These are phyloP conservation scores for Cladophialophora immunda DNA, from an alignment of 2,329 filamentous ascomycete species.

Conservation along the genomic window DNA sequence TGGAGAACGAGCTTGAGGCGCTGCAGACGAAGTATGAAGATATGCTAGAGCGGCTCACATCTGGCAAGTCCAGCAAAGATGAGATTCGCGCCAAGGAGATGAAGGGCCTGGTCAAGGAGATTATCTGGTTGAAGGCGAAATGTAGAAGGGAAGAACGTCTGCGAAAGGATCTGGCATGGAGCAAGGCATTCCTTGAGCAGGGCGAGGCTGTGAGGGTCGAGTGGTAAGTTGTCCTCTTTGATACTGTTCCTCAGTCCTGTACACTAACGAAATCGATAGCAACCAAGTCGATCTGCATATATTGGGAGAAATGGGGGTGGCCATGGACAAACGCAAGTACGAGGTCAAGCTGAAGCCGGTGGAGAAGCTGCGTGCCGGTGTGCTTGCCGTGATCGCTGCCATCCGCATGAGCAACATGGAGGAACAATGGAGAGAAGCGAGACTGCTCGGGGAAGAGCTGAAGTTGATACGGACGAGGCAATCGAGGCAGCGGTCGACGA, in stretches of 20 bases:
- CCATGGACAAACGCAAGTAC: constrained; percentile 48
- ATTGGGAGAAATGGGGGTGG: constrained; percentile 81
- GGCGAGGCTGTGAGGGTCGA: constrained; percentile 70
- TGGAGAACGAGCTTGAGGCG: constrained; percentile 53
- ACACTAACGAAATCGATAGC: constrained; percentile 60
- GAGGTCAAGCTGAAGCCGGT: constrained; percentile 44
- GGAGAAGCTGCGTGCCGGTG: constrained; percentile 53
- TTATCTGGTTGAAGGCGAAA: constrained; percentile 86
- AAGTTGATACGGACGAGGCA: constrained; percentile 38
- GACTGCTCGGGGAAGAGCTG: constrained; percentile 54
- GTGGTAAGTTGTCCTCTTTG: constrained; percentile 72
- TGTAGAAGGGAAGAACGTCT: constrained; percentile 82
- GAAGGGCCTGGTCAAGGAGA: constrained; percentile 84
- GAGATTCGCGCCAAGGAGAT: constrained; percentile 70
- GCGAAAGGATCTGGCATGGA: constrained; percentile 80
- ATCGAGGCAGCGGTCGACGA: constrained; percentile 26
- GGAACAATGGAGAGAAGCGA: constrained; percentile 55
- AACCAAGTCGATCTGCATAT: constrained; percentile 91
- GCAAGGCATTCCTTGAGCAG: constrained; percentile 86
- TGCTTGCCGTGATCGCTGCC: constrained; percentile 54
- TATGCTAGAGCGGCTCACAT: constrained; percentile 58
- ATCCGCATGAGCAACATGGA: constrained; percentile 57
- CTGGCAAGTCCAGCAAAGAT: constrained; percentile 50
- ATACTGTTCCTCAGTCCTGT: constrained; percentile 19
- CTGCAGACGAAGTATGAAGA: constrained; percentile 71